phyloP scores from a whole-genome alignment of 1,139 yeast species.

The Hyphopichia fennica region DNA sequence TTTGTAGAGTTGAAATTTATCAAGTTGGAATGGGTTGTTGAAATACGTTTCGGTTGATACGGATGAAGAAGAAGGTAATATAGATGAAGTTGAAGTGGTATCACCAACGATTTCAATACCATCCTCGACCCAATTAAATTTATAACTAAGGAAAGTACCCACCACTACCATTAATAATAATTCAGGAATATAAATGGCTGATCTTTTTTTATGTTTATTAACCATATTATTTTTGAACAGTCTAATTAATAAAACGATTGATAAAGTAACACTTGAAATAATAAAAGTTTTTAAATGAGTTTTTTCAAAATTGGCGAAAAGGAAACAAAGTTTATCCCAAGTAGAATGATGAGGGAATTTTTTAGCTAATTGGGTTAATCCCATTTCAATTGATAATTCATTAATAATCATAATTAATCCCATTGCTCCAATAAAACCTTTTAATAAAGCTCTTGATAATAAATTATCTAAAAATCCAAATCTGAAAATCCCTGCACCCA shows the following conservation, averaged over 20 bases:
- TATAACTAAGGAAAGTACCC: conserved; percentile 25
- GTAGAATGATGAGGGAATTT: conserved; percentile 24
- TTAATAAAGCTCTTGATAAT: conserved; percentile 29
- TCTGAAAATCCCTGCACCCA: conserved; percentile 28
- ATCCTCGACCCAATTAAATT: conserved; percentile 20
- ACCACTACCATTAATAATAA: conserved; percentile 30
- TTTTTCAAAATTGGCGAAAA: conserved; percentile 11
- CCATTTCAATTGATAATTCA: conserved; percentile 31
- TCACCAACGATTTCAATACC: conserved; percentile 35
- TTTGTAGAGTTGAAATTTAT: conserved; percentile 20
- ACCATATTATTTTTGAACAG: conserved; percentile 18
- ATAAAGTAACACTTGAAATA: conserved; percentile 22
- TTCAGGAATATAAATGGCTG: conserved; percentile 32
- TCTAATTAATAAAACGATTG: conserved; percentile 21
- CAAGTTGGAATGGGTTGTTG: conserved; percentile 22
- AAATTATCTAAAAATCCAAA: conserved; percentile 34
- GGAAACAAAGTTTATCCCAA: conserved; percentile 22
- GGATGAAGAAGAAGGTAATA: conserved; percentile 1
- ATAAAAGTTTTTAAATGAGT: conserved; percentile 21
- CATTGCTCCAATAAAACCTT: conserved; percentile 38
- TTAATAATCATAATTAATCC: conserved; percentile 35
- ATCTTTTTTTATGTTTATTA: conserved; percentile 13
- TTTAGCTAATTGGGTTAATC: conserved; percentile 18
- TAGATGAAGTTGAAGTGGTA: conserved; percentile 8
- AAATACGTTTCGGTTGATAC: conserved; percentile 9